phyloP scores from a whole-genome alignment of 2,329 filamentous ascomycete genomes.

The Neodidymelliopsis sp. region DNA sequence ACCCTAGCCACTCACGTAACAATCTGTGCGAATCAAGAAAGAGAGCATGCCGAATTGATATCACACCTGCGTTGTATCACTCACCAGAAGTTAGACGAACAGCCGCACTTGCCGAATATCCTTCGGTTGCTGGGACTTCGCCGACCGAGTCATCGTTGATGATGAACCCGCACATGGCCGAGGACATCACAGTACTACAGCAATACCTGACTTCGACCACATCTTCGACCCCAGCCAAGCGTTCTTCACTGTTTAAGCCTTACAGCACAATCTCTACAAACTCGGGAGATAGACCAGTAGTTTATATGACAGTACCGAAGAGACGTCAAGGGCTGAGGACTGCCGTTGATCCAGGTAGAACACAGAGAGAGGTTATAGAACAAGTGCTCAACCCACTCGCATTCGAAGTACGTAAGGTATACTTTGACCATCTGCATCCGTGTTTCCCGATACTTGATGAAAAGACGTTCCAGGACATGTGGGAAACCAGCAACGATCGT shows the following conservation, averaged over 20 bases:
- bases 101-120: slow-evolving; percentile 4
- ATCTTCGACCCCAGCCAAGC: background rate
- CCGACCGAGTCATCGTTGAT: slow-evolving; percentile 27
- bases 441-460: slow-evolving; percentile 32
- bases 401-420: slow-evolving; percentile 18
- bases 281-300: slow-evolving; percentile 21
- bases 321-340: slow-evolving; percentile 20
- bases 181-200: slow-evolving; percentile 29
- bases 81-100: background rate
- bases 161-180: slow-evolving; percentile 33
- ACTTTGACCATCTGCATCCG: slow-evolving; percentile 26
- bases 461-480: slow-evolving; percentile 22
- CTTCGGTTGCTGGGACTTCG: slow-evolving; percentile 16
- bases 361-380: slow-evolving; percentile 28
- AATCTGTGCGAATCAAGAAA: no score
- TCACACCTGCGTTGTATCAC: no score
- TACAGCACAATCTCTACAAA: slow-evolving; percentile 26
- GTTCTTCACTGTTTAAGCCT: background rate
- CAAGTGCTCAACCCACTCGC: slow-evolving; percentile 21
- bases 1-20: no score
- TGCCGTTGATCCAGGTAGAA: slow-evolving; percentile 23
- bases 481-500: slow-evolving; percentile 17
- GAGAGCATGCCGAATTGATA: no score
- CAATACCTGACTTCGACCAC: slow-evolving; percentile 24
- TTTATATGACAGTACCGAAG: slow-evolving; percentile 29